Evolutionary conservation across 2,329 filamentous ascomycete genomes (phyloP).

Genomic region (Aspergillus neoniger): DNA sequence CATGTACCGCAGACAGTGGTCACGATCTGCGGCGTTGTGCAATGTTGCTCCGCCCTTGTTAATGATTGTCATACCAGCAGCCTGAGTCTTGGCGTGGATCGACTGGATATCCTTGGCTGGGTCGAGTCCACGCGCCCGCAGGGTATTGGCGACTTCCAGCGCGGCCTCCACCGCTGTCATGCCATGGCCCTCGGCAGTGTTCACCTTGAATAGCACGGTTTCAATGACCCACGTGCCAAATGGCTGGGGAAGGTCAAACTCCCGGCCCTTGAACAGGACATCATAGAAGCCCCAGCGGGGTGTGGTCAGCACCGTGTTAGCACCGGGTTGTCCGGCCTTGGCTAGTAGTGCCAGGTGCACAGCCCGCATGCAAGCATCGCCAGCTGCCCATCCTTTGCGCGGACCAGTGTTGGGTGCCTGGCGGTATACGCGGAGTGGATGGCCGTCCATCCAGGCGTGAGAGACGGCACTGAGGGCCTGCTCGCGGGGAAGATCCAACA

Average conservation of each 20-base stretch:
- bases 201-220: slow-evolving; percentile 30
- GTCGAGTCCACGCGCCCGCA: background rate
- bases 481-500: slow-evolving; percentile 38
- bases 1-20: slow-evolving; percentile 40
- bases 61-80: slow-evolving; percentile 27
- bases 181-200: slow-evolving; percentile 38
- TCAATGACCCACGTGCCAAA: slow-evolving; percentile 27
- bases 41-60: slow-evolving; percentile 31
- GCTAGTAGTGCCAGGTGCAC: slow-evolving; percentile 41
- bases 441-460: slow-evolving; percentile 45
- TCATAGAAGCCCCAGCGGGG: slow-evolving; percentile 42
- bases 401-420: slow-evolving; percentile 38
- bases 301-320: slow-evolving; percentile 31
- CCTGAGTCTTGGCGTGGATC: background rate
- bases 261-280: slow-evolving; percentile 22
- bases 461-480: slow-evolving; percentile 41
- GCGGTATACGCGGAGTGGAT: slow-evolving; percentile 39
- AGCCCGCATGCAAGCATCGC: slow-evolving; percentile 44
- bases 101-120: background rate
- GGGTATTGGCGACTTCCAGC: slow-evolving; percentile 12
- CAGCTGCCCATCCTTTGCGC: slow-evolving; percentile 48
- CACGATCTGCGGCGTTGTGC: slow-evolving; percentile 35
- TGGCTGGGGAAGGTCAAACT: slow-evolving; percentile 20
- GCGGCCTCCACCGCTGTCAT: slow-evolving; percentile 38
- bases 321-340: slow-evolving; percentile 31